phyloP scores from a whole-genome alignment of 2,329 filamentous ascomycete genomes.

The Aspergillus alliaceus region DNA sequence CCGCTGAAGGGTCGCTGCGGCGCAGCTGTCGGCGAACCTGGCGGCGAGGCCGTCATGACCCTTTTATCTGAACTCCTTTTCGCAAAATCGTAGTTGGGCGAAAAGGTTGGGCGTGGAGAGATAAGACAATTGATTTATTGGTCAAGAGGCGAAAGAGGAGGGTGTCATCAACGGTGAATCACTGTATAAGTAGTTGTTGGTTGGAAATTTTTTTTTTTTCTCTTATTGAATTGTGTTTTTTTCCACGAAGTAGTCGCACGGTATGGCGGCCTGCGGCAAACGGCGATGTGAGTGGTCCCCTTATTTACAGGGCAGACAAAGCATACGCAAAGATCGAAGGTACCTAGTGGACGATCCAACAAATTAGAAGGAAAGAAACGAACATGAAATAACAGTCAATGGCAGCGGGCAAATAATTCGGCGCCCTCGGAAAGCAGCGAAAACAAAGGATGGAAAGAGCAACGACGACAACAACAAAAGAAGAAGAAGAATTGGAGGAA shows the following conservation, averaged over 20 bases:
- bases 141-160: constrained; percentile 9
- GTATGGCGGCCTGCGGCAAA: constrained; percentile 23
- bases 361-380: background rate
- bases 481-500: background rate
- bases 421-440: background rate
- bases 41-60: constrained; percentile 68
- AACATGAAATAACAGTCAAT: constrained; percentile 2
- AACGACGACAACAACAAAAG: background rate
- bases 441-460: constrained; percentile 3
- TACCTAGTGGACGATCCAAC: background rate
- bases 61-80: constrained; percentile 12
- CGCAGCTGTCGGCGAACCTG: constrained; percentile 60
- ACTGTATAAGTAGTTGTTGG: constrained; percentile 1
- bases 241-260: constrained; percentile 12
- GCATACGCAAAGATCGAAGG: constrained; percentile 1
- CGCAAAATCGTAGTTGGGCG: constrained; percentile 8
- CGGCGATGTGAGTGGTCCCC: constrained; percentile 14
- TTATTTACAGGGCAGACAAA: constrained; percentile 4
- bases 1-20: constrained; percentile 75
- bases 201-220: background rate
- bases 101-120: constrained; percentile 8
- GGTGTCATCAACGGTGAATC: constrained; percentile 17
- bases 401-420: background rate
- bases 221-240: constrained; percentile 1
- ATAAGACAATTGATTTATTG: constrained; percentile 6